phyloP scores from a whole-genome alignment of 176 grass and related monocot species.

The Secale cereale region DNA sequence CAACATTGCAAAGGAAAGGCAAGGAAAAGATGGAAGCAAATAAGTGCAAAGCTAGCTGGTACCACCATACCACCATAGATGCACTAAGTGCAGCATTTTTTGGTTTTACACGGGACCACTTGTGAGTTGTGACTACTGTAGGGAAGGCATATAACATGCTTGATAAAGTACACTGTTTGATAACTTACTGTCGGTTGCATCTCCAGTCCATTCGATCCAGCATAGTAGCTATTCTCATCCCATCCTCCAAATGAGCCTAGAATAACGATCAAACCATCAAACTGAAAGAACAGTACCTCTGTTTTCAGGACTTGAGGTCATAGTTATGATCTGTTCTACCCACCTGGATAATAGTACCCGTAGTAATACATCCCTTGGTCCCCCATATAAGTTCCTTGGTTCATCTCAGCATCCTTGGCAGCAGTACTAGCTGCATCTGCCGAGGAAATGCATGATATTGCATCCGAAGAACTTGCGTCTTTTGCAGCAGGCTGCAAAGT shows the following conservation, averaged over 20 bases:
- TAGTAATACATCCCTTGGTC: slow-evolving; percentile 74
- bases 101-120: slow-evolving; percentile 27
- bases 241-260: slow-evolving; percentile 55
- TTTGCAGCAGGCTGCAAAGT: slow-evolving; percentile 54
- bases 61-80: slow-evolving; percentile 25
- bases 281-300: background rate
- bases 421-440: slow-evolving; percentile 54
- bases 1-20: slow-evolving; percentile 33
- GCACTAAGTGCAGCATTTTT: slow-evolving; percentile 21
- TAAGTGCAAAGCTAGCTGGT: slow-evolving; percentile 41
- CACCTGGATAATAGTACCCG: slow-evolving; percentile 86
- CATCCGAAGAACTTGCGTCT: slow-evolving; percentile 63
- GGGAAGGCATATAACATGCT: slow-evolving; percentile 9
- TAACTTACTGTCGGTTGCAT: slow-evolving; percentile 60
- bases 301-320: background rate
- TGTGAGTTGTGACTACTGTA: slow-evolving; percentile 19
- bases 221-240: slow-evolving; percentile 60
- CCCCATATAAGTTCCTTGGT: slow-evolving; percentile 45
- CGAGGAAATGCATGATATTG: slow-evolving; percentile 78
- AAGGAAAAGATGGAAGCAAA: slow-evolving; percentile 36
- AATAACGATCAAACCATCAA: slow-evolving; percentile 35
- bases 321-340: slow-evolving; percentile 25
- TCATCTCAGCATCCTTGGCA: slow-evolving; percentile 59
- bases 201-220: slow-evolving; percentile 58
- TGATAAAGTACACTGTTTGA: slow-evolving; percentile 25